phyloP scores from a whole-genome alignment of 345 rosid genomes.

The Nephelium lappaceum region DNA sequence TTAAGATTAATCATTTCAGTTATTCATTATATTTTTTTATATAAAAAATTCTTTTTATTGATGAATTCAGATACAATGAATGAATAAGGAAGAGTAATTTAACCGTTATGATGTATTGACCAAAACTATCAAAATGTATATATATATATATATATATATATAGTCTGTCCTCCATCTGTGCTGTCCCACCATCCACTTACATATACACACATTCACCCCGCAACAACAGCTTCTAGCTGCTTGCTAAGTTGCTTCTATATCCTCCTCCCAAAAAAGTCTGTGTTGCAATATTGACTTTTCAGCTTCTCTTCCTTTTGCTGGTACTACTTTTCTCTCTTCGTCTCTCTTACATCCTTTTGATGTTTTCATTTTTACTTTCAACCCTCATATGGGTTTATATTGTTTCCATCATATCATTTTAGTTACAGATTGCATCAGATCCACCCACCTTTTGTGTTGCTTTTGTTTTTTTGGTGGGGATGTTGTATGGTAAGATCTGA shows the following conservation, averaged over 20 bases:
- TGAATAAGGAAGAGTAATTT: no score
- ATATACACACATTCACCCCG: neutral
- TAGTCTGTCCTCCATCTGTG: neutral
- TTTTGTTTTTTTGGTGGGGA: neutral
- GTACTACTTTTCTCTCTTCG: neutral
- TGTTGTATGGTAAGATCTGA: slow-evolving; percentile 10
- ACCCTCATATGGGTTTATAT: slow-evolving; percentile 15
- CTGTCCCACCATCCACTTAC: neutral
- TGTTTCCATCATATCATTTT: neutral
- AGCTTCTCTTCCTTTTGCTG: slow-evolving; percentile 8
- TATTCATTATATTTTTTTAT: no score
- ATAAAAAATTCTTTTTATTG: no score
- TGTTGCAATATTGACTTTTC: slow-evolving; percentile 16
- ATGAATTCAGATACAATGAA: no score
- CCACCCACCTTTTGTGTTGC: slow-evolving; percentile 16
- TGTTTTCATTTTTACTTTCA: neutral
- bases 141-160: no score
- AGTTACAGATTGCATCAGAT: slow-evolving; percentile 19
- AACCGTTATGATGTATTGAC: no score
- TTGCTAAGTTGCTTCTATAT: neutral
- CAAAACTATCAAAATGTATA: no score
- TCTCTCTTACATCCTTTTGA: neutral
- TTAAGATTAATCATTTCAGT: no score
- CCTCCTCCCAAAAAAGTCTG: neutral
- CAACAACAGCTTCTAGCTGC: neutral